Evolutionary conservation across 208 protist species (phyloP).

Genomic region (Crithidia sp.): DNA sequence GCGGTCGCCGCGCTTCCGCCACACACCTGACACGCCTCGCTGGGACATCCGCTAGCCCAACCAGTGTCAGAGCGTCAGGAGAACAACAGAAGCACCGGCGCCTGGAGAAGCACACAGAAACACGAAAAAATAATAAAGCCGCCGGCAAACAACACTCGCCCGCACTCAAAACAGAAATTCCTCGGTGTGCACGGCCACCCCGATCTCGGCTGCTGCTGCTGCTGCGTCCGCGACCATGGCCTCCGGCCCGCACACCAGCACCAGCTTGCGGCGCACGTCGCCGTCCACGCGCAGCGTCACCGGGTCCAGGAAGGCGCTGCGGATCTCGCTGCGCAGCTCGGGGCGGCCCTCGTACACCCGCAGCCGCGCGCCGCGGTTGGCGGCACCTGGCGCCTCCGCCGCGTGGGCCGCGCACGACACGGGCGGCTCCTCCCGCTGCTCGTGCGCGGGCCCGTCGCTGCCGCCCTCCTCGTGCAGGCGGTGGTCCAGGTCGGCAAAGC

Average conservation of each 20-base stretch:
- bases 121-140: too few relatives aligned
- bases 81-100: too few relatives aligned
- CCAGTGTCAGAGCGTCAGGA: too few relatives aligned
- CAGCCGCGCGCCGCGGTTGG: background rate
- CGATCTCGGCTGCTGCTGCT: conserved; percentile 16
- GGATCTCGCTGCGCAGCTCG: conserved; percentile 20
- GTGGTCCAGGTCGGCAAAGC: background rate
- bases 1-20: too few relatives aligned
- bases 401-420: background rate
- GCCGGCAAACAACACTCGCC: too few relatives aligned
- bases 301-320: background rate
- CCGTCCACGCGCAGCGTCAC: background rate
- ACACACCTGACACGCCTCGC: too few relatives aligned
- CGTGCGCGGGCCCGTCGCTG: background rate
- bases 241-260: conserved; percentile 48
- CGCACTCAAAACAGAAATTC: conserved; percentile 28
- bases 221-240: conserved; percentile 27
- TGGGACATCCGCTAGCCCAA: too few relatives aligned
- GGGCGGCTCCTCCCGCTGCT: background rate
- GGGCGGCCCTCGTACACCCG: conserved; percentile 18
- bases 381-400: background rate
- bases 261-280: conserved; percentile 27
- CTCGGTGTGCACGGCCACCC: conserved; percentile 37
- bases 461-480: background rate
- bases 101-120: too few relatives aligned